Evolutionary conservation across 2,329 filamentous ascomycete genomes (phyloP), one percentile per base, ranked within the genome.

Genomic region (Neoscytalidium dimidiatum): DNA sequence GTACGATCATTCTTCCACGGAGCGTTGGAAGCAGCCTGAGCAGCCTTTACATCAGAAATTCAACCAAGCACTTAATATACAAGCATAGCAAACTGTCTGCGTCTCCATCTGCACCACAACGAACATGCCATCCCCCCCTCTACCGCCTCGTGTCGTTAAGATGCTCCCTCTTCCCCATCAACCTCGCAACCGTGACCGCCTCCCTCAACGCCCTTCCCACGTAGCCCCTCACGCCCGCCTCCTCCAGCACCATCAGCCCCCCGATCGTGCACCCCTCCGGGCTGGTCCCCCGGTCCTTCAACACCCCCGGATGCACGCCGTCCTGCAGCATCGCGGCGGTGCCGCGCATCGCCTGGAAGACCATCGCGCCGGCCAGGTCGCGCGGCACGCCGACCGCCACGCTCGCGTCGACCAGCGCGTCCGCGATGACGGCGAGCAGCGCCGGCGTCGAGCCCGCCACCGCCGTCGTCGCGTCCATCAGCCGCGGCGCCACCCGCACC

Each of bases 151-250:
- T 82, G 66, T 82, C 79, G 61, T 82, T 82, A 0, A 81, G 74
- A 68, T 82, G 80, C 11, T 71, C 65, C 1, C 69, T 70, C 0
- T 70, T 75, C 17, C 74, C 79, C 79, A 82, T 81, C 23, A 77
- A 66, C 4, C 80, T 71, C 14, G 82, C 80, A 66, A 82, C 73
- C 5, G 81, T 83, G 0, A 83, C 80, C 11, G 82, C 79, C 67
- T 83, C 82, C n/a, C 82, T 72, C 14, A 84, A 70, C 1, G 80
- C 80, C 66, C 67, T 70, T 2, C 72, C 73, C 26, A 75, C 41
- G 38, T 66, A 66, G 0, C 71, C 74, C 28, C 74, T 69, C 1
- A 74, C 69, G 13, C 71, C 72, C 23, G 64, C 69, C 53, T 75
- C 74, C 65, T 75, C 74, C 64, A 75, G 35, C 9, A 75, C 72